Evolutionary conservation across 345 rosid species (phyloP).

Genomic region (Xanthoceras sorbifolium): DNA sequence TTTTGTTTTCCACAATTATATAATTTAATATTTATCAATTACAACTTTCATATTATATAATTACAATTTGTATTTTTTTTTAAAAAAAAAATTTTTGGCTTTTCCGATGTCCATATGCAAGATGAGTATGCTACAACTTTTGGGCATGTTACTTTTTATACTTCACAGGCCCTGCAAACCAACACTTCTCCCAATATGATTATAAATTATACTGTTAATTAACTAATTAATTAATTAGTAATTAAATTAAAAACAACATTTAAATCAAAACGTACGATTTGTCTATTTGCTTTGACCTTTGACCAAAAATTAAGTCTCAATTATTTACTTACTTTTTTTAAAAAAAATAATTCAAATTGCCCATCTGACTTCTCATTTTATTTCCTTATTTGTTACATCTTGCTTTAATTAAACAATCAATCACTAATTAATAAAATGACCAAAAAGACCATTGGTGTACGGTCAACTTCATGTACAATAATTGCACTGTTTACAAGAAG

Average conservation of each 20-base stretch:
- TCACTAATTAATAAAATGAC: background rate
- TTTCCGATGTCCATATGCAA: background rate
- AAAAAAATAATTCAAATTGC: background rate
- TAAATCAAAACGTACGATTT: constrained; percentile 16
- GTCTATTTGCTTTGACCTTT: constrained; percentile 21
- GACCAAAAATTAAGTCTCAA: constrained; percentile 18
- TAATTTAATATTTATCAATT: background rate
- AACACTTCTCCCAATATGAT: background rate
- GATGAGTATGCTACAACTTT: background rate
- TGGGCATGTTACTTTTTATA: background rate
- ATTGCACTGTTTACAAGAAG: background rate
- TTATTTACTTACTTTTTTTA: background rate
- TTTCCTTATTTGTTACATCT: constrained; percentile 1
- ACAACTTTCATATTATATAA: background rate
- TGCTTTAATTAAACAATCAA: background rate
- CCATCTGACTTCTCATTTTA: background rate
- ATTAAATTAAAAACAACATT: background rate
- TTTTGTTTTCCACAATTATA: no score
- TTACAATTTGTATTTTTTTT: background rate
- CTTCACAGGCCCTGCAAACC: background rate
- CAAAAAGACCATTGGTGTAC: background rate
- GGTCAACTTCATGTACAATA: background rate
- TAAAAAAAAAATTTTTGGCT: background rate
- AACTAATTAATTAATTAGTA: background rate
- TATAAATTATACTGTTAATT: background rate